phyloP scores from a whole-genome alignment of 768 basidiomycete species.

The Lactarius evosmus region DNA sequence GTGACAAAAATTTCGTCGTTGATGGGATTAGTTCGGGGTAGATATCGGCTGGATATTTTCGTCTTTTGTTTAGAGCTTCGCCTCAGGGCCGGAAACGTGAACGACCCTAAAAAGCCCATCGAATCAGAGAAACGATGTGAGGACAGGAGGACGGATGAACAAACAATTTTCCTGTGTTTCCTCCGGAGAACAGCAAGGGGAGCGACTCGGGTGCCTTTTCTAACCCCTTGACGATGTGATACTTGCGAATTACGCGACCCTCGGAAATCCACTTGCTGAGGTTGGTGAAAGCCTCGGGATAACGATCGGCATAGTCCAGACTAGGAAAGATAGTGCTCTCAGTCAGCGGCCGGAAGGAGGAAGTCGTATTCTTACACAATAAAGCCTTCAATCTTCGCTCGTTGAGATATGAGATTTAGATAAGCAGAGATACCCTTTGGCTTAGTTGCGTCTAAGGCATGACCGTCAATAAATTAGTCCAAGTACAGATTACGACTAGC shows the following conservation, averaged over 20 bases:
- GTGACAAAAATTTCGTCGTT: background rate
- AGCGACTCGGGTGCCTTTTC: slow-evolving; percentile 71
- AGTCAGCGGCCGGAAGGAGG: background rate
- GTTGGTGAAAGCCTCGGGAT: slow-evolving; percentile 53
- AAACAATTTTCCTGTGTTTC: slow-evolving; percentile 74
- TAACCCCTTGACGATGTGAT: slow-evolving; percentile 74
- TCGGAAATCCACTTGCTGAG: slow-evolving; percentile 55
- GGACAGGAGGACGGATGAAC: slow-evolving; percentile 22
- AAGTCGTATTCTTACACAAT: slow-evolving; percentile 53
- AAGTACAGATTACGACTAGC: slow-evolving; percentile 28
- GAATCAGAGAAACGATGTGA: slow-evolving; percentile 4
- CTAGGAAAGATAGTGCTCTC: slow-evolving; percentile 37
- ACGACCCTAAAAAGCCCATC: slow-evolving; percentile 45
- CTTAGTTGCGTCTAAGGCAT: slow-evolving; percentile 47
- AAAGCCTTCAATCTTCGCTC: slow-evolving; percentile 83
- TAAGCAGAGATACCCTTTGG: slow-evolving; percentile 70
- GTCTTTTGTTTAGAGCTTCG: slow-evolving; percentile 8
- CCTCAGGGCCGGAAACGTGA: slow-evolving; percentile 44
- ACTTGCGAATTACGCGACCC: slow-evolving; percentile 75
- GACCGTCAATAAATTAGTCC: background rate
- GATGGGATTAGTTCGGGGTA: background rate
- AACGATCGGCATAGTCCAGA: slow-evolving; percentile 69
- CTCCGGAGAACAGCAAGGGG: slow-evolving; percentile 68
- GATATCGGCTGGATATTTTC: background rate
- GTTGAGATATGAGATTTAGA: slow-evolving; percentile 64